phyloP scores from a whole-genome alignment of 192 early-diverging fungal species.

The Coemansia sp. region DNA sequence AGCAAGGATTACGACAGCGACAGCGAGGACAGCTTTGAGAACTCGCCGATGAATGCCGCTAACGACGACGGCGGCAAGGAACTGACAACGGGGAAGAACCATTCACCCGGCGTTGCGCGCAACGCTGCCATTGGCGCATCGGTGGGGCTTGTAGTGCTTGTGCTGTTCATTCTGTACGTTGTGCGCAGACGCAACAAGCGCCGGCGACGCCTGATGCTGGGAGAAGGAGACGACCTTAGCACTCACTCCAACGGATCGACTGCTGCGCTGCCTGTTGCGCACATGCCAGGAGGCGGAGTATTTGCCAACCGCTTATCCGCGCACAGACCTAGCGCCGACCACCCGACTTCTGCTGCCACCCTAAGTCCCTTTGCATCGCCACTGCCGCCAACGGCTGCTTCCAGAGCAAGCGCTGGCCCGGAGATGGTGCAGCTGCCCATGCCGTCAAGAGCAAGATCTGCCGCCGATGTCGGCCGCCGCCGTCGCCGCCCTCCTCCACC shows the following conservation, averaged over 20 bases:
- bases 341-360: background rate
- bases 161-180: background rate
- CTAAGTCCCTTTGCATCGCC: slow-evolving; percentile 8
- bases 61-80: background rate
- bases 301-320: background rate
- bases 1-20: background rate
- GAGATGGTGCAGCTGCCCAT: slow-evolving; percentile 12
- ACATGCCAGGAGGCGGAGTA: no score
- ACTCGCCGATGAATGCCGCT: background rate
- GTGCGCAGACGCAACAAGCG: background rate
- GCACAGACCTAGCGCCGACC: background rate
- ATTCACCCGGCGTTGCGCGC: background rate
- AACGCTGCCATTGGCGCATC: background rate
- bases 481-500: slow-evolving; percentile 8
- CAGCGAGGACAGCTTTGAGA: background rate
- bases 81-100: background rate
- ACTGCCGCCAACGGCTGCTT: background rate
- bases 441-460: background rate
- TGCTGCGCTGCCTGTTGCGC: background rate
- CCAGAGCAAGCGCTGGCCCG: background rate
- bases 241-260: background rate
- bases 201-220: slow-evolving; percentile 5
- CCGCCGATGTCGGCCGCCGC: background rate
- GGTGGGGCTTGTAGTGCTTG: background rate
- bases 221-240: background rate